Base-by-base conservation (phyloP, 768 basidiomycete species). In the Suillus spraguei region DNA sequence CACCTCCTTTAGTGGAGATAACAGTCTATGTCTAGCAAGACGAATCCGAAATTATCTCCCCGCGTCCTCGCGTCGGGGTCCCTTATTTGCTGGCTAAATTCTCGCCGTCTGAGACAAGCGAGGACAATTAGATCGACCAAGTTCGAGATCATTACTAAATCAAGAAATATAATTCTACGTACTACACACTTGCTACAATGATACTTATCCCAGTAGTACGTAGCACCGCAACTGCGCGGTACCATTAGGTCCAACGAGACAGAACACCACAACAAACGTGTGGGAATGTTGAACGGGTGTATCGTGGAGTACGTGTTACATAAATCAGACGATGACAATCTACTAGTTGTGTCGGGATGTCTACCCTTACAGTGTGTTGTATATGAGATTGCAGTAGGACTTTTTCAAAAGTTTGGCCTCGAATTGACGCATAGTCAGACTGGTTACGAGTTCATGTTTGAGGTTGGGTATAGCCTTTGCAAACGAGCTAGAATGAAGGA, bases 401-500 rank as follows among this genome's bases (percentile, higher is more conserved):
- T n/a, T n/a, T n/a, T n/a, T n/a, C n/a, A n/a, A n/a, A n/a, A n/a
- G n/a, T n/a, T n/a, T n/a, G n/a, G n/a, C n/a, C n/a, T n/a, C n/a
- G n/a, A n/a, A n/a, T n/a, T n/a, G n/a, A n/a, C n/a, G n/a, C n/a
- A n/a, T n/a, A n/a, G n/a, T n/a, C n/a, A n/a, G n/a, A n/a, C n/a
- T n/a, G n/a, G n/a, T n/a, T n/a, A n/a, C n/a, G n/a, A n/a, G n/a
- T n/a, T n/a, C n/a, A n/a, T 80, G 46, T 79, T 71, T 61, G 75
- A 66, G 33, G 72, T 78, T n/a, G 86, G 87, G 69, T 81, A 84
- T 52, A 94, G 72, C 10, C 79, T 71, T 66, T 84, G 83, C 50
- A 95, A 74, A 56, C 88, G 85, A 28, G 79, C 69, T 47, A 95
- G 73, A 61, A 89, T 70, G 62, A 77, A 66, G 24, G 71, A 67